phyloP scores from a whole-genome alignment of 2,329 filamentous ascomycete species.

The Clonostachys byssicola region DNA sequence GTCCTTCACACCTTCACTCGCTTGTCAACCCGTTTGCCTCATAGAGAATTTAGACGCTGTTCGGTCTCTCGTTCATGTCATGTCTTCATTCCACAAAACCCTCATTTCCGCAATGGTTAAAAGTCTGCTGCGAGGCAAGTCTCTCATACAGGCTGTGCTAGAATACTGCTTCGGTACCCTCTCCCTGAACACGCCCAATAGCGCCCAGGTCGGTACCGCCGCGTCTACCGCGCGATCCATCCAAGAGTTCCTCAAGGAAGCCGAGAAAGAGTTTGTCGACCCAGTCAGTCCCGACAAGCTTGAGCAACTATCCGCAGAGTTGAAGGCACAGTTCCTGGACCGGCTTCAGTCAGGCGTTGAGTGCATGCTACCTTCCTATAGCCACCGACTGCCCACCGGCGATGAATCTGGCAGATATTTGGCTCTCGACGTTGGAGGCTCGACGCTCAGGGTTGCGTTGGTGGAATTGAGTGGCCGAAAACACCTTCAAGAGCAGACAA shows the following conservation, averaged over 20 bases:
- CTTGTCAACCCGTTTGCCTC: background rate
- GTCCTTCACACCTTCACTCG: background rate
- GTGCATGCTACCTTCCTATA: slow-evolving; percentile 65
- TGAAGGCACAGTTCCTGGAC: slow-evolving; percentile 52
- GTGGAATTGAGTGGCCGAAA: slow-evolving; percentile 51
- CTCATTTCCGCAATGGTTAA: slow-evolving; percentile 51
- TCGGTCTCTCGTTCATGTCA: slow-evolving; percentile 50
- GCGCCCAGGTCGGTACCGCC: slow-evolving; percentile 6
- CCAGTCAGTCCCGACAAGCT: slow-evolving; percentile 42
- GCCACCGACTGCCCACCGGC: slow-evolving; percentile 58
- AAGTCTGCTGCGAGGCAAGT: slow-evolving; percentile 55
- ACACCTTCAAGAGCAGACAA: slow-evolving; percentile 28
- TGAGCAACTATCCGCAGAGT: slow-evolving; percentile 35
- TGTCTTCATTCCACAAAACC: slow-evolving; percentile 51
- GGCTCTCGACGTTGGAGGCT: slow-evolving; percentile 65
- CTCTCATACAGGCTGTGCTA: slow-evolving; percentile 52
- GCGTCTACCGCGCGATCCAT: slow-evolving; percentile 15
- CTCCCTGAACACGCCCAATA: slow-evolving; percentile 15
- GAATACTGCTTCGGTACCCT: slow-evolving; percentile 46
- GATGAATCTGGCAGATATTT: slow-evolving; percentile 55
- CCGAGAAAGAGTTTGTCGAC: slow-evolving; percentile 45
- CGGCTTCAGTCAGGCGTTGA: slow-evolving; percentile 45
- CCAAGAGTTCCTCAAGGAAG: slow-evolving; percentile 52
- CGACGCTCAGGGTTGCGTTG: slow-evolving; percentile 61
- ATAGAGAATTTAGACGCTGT: background rate